Percentiles rank a stretch among this genome's conserved stretches.
Evolutionary conservation across 139 green algal species (phyloP).

Genomic region (Micractinium conductrix): DNA sequence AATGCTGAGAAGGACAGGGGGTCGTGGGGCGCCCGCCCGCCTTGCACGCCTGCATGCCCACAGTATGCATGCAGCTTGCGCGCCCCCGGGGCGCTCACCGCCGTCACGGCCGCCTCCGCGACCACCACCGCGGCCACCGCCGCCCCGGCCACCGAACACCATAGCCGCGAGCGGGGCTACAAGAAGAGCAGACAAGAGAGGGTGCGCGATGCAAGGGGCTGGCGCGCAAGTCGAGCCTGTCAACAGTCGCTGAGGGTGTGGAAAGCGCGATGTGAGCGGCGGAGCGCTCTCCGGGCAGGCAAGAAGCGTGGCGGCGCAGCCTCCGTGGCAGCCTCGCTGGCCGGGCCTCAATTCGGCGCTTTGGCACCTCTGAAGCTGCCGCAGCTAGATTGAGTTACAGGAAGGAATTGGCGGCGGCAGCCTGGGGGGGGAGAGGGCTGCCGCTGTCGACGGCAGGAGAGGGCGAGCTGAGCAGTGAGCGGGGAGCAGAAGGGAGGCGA

Average conservation of each 20-base stretch:
- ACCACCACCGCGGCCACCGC: constrained; percentile 27
- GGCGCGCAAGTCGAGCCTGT: not conserved
- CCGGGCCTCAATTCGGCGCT: not conserved
- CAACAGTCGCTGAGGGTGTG: no score
- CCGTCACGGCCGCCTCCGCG: constrained; percentile 4
- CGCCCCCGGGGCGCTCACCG: constrained; percentile 30
- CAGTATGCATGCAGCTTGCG: constrained; percentile 15
- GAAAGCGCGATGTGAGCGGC: not conserved
- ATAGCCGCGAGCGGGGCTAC: constrained; percentile 29
- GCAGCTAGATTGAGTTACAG: not conserved
- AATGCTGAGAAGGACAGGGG: not conserved
- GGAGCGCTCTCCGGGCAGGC: not conserved
- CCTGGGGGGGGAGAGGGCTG: not conserved
- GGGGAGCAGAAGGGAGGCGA: no score
- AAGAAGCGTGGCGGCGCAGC: not conserved
- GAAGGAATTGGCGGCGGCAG: not conserved
- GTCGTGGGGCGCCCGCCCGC: not conserved
- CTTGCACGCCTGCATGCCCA: constrained; percentile 7
- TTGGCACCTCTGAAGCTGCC: not conserved
- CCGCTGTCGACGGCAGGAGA: no score
- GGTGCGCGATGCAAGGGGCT: not conserved
- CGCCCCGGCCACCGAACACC: constrained; percentile 44
- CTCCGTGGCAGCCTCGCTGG: not conserved
- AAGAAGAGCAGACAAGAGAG: no score
- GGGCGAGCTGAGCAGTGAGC: no score